Evolutionary conservation across 306 rosid genomes (phyloP).

Genomic region (Cucumis cinereus): DNA sequence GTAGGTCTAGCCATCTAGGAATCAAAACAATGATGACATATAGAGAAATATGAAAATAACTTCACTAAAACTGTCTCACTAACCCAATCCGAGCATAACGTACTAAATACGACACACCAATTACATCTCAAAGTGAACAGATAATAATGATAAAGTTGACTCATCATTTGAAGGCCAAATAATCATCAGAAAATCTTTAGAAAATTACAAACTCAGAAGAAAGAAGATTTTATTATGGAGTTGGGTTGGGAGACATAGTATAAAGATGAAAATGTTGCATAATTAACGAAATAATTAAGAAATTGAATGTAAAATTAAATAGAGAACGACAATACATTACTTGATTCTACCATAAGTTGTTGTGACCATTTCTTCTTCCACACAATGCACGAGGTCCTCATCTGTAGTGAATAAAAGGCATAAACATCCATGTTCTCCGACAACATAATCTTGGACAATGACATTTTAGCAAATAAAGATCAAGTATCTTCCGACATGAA

Average conservation of each 20-base stretch:
- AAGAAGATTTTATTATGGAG: neutral
- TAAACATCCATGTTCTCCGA: neutral
- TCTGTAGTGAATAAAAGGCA: neutral
- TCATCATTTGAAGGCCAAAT: neutral
- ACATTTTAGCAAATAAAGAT: neutral
- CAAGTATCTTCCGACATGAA: neutral
- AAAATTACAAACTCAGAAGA: neutral
- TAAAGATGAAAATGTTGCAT: neutral
- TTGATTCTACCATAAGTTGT: neutral
- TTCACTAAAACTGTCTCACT: neutral
- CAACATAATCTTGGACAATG: neutral
- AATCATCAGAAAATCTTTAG: neutral
- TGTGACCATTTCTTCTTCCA: neutral
- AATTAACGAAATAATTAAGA: neutral
- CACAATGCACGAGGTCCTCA: neutral
- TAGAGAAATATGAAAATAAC: neutral
- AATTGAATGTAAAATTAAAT: neutral
- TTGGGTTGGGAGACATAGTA: neutral
- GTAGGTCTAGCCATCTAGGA: neutral
- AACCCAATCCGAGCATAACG: neutral
- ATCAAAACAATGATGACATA: neutral
- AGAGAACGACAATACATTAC: neutral
- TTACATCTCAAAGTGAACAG: no score
- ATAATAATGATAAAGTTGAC: no score
- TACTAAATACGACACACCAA: no score